Conservation (phyloP, 75 land plant species). For the Cunninghamia lanceolata region DNA sequence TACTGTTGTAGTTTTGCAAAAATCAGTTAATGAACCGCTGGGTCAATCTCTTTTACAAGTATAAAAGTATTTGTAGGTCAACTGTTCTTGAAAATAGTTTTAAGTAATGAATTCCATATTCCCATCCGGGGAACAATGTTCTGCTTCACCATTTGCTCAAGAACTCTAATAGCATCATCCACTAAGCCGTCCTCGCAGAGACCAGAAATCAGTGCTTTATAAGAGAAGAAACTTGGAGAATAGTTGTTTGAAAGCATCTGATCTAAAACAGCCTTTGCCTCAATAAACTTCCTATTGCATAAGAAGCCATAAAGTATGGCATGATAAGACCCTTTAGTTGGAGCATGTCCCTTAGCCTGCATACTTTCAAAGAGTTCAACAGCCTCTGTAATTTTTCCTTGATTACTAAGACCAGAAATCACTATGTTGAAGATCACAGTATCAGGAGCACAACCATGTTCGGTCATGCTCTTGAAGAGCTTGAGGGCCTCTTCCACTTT, state of each 20-base stretch:
- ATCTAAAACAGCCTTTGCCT: slow-evolving; percentile 36
- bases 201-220: slow-evolving; percentile 35
- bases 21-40: not conserved
- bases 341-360: slow-evolving; percentile 45
- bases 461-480: slow-evolving; percentile 46
- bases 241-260: slow-evolving; percentile 23
- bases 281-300: slow-evolving; percentile 19
- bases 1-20: not conserved
- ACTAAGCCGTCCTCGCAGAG: slow-evolving; percentile 31
- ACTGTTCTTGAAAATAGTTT: slow-evolving; percentile 11
- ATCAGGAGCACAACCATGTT: slow-evolving; percentile 42
- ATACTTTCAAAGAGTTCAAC: slow-evolving; percentile 40
- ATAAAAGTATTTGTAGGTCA: not conserved
- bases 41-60: slow-evolving; percentile 2
- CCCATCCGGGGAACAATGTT: slow-evolving; percentile 48
- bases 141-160: slow-evolving; percentile 46
- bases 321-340: slow-evolving; percentile 50
- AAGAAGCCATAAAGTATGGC: slow-evolving; percentile 54
- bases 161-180: slow-evolving; percentile 35
- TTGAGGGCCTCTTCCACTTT: slow-evolving; percentile 49
- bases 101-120: slow-evolving; percentile 43
- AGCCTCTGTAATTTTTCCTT: slow-evolving; percentile 42
- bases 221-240: slow-evolving; percentile 43
- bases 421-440: slow-evolving; percentile 51
- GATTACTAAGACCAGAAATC: slow-evolving; percentile 52